These are phyloP conservation scores for Microsporum ferrugineum DNA, from an alignment of 2,329 filamentous ascomycete species.

Conservation along the genomic window DNA sequence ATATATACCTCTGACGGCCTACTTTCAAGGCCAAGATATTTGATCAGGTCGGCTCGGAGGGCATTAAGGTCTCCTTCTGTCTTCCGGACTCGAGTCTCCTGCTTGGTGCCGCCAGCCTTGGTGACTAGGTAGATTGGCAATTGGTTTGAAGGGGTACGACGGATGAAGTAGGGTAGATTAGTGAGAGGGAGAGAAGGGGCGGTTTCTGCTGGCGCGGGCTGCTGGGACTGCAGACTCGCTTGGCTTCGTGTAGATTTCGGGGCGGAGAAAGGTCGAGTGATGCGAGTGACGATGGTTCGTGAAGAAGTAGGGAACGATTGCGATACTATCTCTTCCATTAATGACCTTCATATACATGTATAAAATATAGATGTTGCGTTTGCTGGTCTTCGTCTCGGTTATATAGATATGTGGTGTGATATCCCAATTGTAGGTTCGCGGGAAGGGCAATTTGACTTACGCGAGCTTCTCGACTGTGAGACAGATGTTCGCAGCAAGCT, in stretches of 20 bases:
- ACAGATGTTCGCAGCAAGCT: background rate
- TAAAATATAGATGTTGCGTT: background rate
- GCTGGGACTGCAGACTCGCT: background rate
- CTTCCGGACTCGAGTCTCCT: conserved; percentile 65
- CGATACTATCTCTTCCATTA: background rate
- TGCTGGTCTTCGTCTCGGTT: background rate
- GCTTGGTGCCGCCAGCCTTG: conserved; percentile 65
- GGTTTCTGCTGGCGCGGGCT: background rate
- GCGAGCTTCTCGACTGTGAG: background rate
- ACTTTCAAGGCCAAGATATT: conserved; percentile 45
- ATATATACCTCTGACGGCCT: conserved; percentile 35
- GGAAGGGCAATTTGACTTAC: background rate
- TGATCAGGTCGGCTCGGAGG: conserved; percentile 53
- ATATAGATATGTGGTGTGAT: background rate
- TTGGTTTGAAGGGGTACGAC: conserved; percentile 57
- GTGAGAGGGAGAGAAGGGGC: conserved; percentile 23
- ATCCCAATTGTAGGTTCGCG: background rate
- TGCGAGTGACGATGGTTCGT: conserved; percentile 11
- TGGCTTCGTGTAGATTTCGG: conserved; percentile 8
- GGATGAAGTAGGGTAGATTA: conserved; percentile 56
- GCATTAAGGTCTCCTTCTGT: conserved; percentile 59
- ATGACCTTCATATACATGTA: no score
- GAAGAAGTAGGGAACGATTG: conserved; percentile 2
- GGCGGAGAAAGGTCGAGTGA: conserved; percentile 13
- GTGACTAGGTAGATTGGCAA: conserved; percentile 64